These are phyloP conservation scores for Casuarina equisetifolia DNA, from an alignment of 306 rosid species.

Conservation along the genomic window DNA sequence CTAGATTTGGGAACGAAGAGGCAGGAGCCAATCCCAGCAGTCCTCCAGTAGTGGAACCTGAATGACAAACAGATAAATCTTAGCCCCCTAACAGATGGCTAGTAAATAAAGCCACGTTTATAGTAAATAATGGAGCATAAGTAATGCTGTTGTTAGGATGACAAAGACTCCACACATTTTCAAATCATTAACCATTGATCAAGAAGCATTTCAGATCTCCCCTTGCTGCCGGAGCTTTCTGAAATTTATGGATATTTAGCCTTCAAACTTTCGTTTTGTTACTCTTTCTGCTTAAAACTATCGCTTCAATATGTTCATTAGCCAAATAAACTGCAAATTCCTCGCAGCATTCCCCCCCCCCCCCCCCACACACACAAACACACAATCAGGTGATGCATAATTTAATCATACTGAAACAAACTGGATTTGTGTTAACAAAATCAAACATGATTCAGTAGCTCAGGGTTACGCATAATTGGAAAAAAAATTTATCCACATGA, in stretches of 20 bases:
- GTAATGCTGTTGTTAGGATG: neutral
- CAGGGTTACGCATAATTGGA: neutral
- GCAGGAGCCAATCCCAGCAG: slow-evolving; percentile 80
- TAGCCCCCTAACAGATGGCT: neutral
- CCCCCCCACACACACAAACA: too few relatives aligned
- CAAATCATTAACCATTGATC: neutral
- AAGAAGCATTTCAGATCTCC: slow-evolving; percentile 4
- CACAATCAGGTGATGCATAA: neutral
- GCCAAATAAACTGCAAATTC: neutral
- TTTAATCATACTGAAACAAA: neutral
- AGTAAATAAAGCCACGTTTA: slow-evolving; percentile 11
- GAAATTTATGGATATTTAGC: neutral
- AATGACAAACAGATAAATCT: slow-evolving; percentile 31
- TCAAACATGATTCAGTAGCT: neutral
- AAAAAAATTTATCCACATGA: neutral
- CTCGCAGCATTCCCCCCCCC: slow-evolving; percentile 1
- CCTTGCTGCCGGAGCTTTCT: neutral
- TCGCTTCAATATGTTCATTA: neutral
- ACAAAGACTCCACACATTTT: neutral
- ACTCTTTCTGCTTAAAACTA: neutral
- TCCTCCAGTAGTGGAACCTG: slow-evolving; percentile 79
- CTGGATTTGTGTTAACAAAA: neutral
- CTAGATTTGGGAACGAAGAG: slow-evolving; percentile 73
- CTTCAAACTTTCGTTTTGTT: neutral
- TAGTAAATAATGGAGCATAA: neutral